Percentiles rank a stretch among this genome's conserved stretches.
Conservation (phyloP, 257 asterid species). For the Henckelia pumila region DNA sequence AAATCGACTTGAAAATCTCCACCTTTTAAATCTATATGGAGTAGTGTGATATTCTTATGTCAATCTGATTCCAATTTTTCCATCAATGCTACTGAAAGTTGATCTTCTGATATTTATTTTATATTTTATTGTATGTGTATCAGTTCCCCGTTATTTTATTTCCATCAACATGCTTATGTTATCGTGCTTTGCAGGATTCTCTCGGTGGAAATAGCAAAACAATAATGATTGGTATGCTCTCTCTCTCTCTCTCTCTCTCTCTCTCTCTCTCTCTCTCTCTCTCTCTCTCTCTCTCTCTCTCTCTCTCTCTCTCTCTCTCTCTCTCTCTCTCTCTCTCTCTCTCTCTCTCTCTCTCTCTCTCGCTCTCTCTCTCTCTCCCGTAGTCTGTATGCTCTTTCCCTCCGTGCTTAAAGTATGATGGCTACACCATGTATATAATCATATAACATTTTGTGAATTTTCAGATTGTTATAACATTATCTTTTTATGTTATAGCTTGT, state of each 20-base stretch:
- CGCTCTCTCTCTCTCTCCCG: not conserved
- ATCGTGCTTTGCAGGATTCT: conserved; percentile 65
- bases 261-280: not conserved
- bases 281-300: conserved; percentile 13
- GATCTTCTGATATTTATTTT: not conserved
- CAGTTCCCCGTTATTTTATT: not conserved
- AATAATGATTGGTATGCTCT: conserved; percentile 85
- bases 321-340: conserved; percentile 13
- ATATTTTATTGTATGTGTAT: no score
- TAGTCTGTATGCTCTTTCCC: not conserved
- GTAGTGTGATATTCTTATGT: not conserved
- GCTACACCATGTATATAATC: no score
- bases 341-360: conserved; percentile 13
- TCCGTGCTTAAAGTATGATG: not conserved
- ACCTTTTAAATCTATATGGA: not conserved
- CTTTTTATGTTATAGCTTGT: conserved; percentile 50
- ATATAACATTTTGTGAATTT: not conserved
- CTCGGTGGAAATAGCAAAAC: conserved; percentile 98
- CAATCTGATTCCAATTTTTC: no score
- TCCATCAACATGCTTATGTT: conserved; percentile 6
- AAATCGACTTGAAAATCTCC: not conserved
- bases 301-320: conserved; percentile 13
- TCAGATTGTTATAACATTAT: not conserved
- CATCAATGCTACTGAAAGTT: not conserved
- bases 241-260: conserved; percentile 3